Evolutionary conservation across 2,329 filamentous ascomycete genomes (phyloP).

Genomic region (Cladosporium velox): DNA sequence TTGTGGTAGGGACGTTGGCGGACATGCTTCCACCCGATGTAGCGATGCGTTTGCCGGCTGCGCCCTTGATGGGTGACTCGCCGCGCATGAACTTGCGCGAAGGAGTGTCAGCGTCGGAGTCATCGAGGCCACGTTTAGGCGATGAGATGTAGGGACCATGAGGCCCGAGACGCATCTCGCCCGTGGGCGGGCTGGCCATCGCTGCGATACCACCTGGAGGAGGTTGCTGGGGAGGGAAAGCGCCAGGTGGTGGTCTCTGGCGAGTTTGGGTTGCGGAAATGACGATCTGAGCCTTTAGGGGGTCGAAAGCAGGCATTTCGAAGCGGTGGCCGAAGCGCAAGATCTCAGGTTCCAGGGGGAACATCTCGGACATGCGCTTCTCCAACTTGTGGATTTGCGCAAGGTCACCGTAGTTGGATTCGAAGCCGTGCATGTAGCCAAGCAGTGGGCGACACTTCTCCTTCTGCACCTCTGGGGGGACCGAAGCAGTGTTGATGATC

Average conservation of each 20-base stretch:
- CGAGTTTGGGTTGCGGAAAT: constrained; percentile 81
- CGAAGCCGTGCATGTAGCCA: constrained; percentile 90
- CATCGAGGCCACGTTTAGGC: constrained; percentile 54
- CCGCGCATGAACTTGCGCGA: constrained; percentile 85
- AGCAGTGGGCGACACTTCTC: constrained; percentile 80
- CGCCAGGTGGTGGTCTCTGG: constrained; percentile 35
- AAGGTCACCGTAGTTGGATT: constrained; percentile 90
- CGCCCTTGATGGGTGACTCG: constrained; percentile 91
- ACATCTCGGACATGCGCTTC: constrained; percentile 89
- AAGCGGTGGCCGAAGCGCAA: constrained; percentile 76
- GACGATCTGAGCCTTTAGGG: constrained; percentile 76
- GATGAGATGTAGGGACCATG: constrained; percentile 42
- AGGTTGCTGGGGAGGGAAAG: constrained; percentile 15
- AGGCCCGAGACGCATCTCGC: constrained; percentile 35
- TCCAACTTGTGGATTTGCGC: constrained; percentile 89
- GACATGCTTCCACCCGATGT: constrained; percentile 21
- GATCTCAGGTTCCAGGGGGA: constrained; percentile 80
- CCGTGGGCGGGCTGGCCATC: constrained; percentile 19
- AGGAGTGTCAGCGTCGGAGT: constrained; percentile 68
- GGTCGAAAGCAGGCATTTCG: constrained; percentile 70
- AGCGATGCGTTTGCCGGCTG: constrained; percentile 73
- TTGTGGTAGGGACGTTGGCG: constrained; percentile 31
- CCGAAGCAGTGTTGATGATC: constrained; percentile 65
- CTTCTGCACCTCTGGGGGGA: constrained; percentile 47
- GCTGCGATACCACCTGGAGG: constrained; percentile 12